A percentile compares a stretch with the other conserved stretches of the same genome.
Conservation (phyloP, 1,284 basidiomycete species). For the Mycena citricolor region DNA sequence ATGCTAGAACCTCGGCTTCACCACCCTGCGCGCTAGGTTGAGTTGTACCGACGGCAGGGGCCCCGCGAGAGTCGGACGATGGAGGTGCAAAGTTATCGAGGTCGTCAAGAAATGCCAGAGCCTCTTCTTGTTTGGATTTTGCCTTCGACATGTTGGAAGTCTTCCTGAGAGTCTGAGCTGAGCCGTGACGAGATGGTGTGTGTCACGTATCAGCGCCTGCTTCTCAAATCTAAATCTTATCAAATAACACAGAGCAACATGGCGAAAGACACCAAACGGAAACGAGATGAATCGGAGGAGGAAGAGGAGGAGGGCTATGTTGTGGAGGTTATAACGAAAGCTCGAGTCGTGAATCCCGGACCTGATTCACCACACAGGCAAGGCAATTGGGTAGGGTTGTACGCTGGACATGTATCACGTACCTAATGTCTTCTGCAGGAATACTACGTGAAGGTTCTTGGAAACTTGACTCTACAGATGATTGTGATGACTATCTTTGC, state of each 20-base stretch:
- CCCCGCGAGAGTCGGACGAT: conserved; percentile 30
- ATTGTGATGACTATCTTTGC: background rate
- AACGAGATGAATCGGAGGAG: conserved; percentile 10
- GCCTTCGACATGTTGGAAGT: conserved; percentile 53
- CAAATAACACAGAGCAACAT: conserved; percentile 5
- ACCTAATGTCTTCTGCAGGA: conserved; percentile 4
- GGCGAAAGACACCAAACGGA: conserved; percentile 11
- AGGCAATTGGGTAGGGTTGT: conserved; percentile 1
- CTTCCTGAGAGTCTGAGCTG: too few relatives aligned
- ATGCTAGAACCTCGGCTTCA: conserved; percentile 86
- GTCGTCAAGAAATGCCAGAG: conserved; percentile 86
- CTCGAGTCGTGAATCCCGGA: conserved; percentile 9
- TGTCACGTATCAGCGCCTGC: too few relatives aligned
- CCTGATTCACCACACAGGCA: too few relatives aligned
- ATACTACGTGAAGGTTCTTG: conserved; percentile 17
- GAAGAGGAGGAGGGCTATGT: conserved; percentile 6
- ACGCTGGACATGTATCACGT: background rate
- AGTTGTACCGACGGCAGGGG: conserved; percentile 27
- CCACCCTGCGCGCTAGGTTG: conserved; percentile 27
- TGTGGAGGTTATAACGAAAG: conserved; percentile 14
- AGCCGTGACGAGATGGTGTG: too few relatives aligned
- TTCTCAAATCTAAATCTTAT: too few relatives aligned
- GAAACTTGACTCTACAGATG: background rate
- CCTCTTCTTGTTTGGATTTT: conserved; percentile 87
- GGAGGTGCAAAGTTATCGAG: conserved; percentile 71